Conservation (phyloP, 2,329 filamentous ascomycete genomes). For the Claviceps purpurea region DNA sequence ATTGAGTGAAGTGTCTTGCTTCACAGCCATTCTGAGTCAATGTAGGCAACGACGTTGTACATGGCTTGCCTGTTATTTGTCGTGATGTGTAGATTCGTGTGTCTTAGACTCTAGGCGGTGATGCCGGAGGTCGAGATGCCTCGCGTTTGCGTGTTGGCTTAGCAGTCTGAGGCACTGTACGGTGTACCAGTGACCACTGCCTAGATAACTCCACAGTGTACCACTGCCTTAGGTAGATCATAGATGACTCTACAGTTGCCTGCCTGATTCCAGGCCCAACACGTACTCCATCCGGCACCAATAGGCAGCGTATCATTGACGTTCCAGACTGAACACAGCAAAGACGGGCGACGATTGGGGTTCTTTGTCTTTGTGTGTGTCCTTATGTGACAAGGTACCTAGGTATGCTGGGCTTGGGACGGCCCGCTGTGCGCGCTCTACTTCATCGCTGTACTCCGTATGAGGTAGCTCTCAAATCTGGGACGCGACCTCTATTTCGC, state of each 20-base stretch:
- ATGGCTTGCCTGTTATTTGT: not conserved
- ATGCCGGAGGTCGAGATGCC: not conserved
- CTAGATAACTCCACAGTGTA: too few species aligned
- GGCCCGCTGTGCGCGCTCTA: not conserved
- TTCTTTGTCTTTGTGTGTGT: not conserved
- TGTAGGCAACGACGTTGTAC: not conserved
- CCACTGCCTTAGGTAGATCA: too few species aligned
- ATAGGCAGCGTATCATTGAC: too few species aligned
- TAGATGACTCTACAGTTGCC: too few species aligned
- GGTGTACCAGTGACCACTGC: too few species aligned
- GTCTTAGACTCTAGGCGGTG: not conserved
- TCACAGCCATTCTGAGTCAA: not conserved
- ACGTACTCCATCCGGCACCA: too few species aligned
- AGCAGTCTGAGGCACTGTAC: not conserved
- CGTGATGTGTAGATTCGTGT: conserved; percentile 1
- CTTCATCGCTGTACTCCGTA: not conserved
- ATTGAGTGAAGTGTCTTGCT: not conserved
- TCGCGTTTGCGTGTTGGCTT: not conserved
- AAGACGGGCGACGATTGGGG: too few species aligned
- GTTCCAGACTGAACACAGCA: too few species aligned
- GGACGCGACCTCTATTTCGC: too few species aligned
- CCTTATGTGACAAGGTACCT: not conserved
- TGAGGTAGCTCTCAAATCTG: not conserved
- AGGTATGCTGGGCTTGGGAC: not conserved
- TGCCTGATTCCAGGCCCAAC: too few species aligned